Evolutionary conservation across 371 early-diverging fungal genomes (phyloP).

Genomic region (Mucor plumbeus): DNA sequence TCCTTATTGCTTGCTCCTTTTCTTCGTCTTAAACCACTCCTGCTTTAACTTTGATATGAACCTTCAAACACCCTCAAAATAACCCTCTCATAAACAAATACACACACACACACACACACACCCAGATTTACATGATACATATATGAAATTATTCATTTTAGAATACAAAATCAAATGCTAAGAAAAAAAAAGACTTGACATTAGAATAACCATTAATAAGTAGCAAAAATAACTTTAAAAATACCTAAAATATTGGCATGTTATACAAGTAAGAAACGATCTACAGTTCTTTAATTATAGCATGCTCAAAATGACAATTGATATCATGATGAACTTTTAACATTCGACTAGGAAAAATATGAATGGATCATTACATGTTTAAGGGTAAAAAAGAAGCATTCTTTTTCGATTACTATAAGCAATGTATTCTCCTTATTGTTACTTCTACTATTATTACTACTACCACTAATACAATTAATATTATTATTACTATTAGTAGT

Average conservation of each 20-base stretch:
- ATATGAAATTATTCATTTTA: neutral
- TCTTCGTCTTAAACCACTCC: neutral
- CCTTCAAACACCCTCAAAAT: conserved; percentile 3
- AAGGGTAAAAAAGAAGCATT: neutral
- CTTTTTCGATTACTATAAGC: neutral
- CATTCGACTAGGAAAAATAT: too few relatives aligned
- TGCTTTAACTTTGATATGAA: neutral
- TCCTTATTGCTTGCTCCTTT: neutral
- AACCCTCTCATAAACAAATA: neutral
- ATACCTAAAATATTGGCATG: neutral
- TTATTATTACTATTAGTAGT: neutral
- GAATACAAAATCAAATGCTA: neutral
- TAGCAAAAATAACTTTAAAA: neutral
- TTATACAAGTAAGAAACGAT: neutral
- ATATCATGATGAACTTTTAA: neutral
- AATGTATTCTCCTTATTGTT: neutral
- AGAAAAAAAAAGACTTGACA: neutral
- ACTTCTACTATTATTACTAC: neutral
- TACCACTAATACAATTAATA: neutral
- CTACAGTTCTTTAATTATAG: neutral
- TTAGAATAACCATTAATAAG: neutral
- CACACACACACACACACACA: neutral
- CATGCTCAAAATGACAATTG: neutral
- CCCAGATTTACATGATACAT: neutral
- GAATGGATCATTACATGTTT: neutral